Evolutionary conservation across 345 rosid genomes (phyloP), one percentile per base, ranked within the genome.

Genomic region (Dovyalis caffra): DNA sequence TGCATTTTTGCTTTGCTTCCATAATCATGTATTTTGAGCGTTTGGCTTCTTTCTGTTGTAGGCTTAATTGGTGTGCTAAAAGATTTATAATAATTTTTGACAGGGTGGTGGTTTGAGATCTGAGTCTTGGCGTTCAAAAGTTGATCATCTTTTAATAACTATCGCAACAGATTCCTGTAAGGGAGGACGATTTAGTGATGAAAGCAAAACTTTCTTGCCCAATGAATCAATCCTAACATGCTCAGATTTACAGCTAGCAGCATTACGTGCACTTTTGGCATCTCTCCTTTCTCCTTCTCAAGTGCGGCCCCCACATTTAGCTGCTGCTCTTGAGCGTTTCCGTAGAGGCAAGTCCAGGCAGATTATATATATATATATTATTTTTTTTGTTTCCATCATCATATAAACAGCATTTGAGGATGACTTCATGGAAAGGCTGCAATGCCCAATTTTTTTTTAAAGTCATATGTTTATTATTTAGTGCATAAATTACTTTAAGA

Each of bases 51-150:
- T 40, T 12, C 47, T 8, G 16, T 28, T 47, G 43, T 26, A 28
- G 66, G 66, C 35, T 53, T 37, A 4, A 28, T 40, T 3, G 16
- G 65, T 18, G 43, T 14, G n/a, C 57, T 33, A 21, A 34, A n/a
- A 56, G 15, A 21, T 40, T 20, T 72, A 38, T 25, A 35, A 23
- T 6, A 37, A 25, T 72, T 63, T 77, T 71, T 65, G 57, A 37
- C 85, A 95, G 99, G 95, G 92, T 75, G 95, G 94, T 75, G 84
- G 89, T 63, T 64, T 85, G 75, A 85, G 85, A 81, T 86, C 93
- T 0, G 92, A 86, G 77, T 79, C 89, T 64, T 89, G 94, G 96
- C 85, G 90, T 71, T 79, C 89, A 72, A 77, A 80, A 40, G 82
- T 88, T 37, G 99, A 93, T 84, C 57, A 63, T 37, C 86, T 92